phyloP scores from a whole-genome alignment of 2,329 filamentous ascomycete genomes.

The Trichophaea hybrida region DNA sequence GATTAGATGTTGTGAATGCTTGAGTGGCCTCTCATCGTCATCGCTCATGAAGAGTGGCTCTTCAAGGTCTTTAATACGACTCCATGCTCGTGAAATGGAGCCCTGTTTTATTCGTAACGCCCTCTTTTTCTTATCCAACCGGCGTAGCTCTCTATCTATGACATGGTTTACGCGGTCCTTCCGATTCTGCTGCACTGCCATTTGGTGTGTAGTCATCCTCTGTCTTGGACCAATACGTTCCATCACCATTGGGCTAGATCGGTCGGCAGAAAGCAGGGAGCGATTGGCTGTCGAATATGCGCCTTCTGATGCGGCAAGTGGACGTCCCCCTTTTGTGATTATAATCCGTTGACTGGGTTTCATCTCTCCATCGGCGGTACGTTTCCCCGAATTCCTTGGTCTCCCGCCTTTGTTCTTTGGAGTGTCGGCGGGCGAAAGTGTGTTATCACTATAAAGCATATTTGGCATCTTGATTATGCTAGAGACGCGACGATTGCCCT shows the following conservation, averaged over 20 bases:
- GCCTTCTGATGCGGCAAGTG: slow-evolving; percentile 10
- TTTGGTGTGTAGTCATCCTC: slow-evolving; percentile 64
- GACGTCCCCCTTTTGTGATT: slow-evolving; percentile 17
- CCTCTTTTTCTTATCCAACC: slow-evolving; percentile 48
- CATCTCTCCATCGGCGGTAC: slow-evolving; percentile 21
- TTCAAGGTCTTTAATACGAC: slow-evolving; percentile 43
- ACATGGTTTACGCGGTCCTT: slow-evolving; percentile 70
- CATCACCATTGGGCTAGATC: slow-evolving; percentile 24
- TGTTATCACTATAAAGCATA: slow-evolving; percentile 7
- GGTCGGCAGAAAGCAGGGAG: slow-evolving; percentile 2
- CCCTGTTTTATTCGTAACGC: slow-evolving; percentile 50
- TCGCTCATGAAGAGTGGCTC: slow-evolving; percentile 50
- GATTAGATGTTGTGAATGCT: background rate
- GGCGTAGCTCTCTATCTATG: slow-evolving; percentile 57
- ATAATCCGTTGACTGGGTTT: slow-evolving; percentile 19
- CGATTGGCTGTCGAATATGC: background rate
- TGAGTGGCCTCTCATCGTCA: slow-evolving; percentile 35
- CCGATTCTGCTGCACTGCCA: slow-evolving; percentile 65
- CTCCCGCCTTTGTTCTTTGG: slow-evolving; percentile 20
- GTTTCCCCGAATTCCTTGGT: slow-evolving; percentile 20
- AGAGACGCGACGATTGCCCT: background rate
- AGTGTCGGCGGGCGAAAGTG: background rate
- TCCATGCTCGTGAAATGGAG: slow-evolving; percentile 50
- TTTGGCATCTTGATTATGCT: slow-evolving; percentile 3
- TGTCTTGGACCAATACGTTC: slow-evolving; percentile 42